Percentiles rank a stretch among this genome's conserved stretches.
Conservation (phyloP, 2,329 filamentous ascomycete genomes). For the Aspergillus sp. region DNA sequence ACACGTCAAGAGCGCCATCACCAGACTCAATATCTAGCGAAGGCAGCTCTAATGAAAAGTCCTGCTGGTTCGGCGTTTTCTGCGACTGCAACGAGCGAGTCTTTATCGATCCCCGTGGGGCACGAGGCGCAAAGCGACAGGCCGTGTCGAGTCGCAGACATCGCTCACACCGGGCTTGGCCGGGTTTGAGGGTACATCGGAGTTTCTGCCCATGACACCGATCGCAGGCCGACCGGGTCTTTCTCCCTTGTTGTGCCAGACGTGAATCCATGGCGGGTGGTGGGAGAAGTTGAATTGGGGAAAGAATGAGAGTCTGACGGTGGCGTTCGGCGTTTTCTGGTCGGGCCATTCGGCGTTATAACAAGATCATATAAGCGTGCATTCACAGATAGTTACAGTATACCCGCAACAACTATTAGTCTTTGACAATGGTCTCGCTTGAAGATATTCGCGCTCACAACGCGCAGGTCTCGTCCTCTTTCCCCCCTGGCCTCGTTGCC, state of each 20-base stretch:
- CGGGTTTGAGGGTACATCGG: not conserved
- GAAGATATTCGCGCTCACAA: not conserved
- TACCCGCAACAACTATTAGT: not conserved
- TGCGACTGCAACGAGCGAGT: not conserved
- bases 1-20: not conserved
- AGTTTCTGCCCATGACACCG: not conserved
- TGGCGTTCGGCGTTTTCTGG: not conserved
- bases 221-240: not conserved
- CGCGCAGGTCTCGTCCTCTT: not conserved
- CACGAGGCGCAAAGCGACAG: not conserved
- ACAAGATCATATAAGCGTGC: not conserved
- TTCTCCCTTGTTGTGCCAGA: not conserved
- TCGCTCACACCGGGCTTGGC: not conserved
- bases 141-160: not conserved
- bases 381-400: not conserved
- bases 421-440: not conserved
- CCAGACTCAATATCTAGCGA: not conserved
- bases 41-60: not conserved
- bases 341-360: not conserved
- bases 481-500: slow-evolving; percentile 40
- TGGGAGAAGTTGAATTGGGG: not conserved
- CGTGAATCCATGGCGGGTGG: too few relatives aligned
- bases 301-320: not conserved
- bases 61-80: not conserved
- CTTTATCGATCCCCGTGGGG: not conserved